Evolutionary conservation across 345 rosid genomes (phyloP).

Genomic region (Aethionema arabicum): DNA sequence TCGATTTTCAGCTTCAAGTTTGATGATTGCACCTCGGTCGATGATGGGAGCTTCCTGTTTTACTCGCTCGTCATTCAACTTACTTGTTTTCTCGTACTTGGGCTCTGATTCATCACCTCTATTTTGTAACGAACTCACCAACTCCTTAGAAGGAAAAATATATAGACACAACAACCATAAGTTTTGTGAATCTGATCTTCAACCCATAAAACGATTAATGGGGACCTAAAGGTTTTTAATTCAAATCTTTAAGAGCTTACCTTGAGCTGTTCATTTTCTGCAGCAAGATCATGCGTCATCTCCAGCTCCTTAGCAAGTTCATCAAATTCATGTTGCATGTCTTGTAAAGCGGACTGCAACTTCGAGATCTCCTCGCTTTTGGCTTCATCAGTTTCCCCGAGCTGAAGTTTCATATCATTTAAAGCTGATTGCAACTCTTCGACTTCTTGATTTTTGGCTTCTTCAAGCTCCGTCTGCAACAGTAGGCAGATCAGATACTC

Average conservation of each 20-base stretch:
- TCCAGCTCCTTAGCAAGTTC: constrained; percentile 65
- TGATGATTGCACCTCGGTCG: constrained; percentile 54
- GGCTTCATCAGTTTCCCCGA: constrained; percentile 62
- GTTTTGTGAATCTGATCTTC: not conserved
- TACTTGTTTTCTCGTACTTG: constrained; percentile 62
- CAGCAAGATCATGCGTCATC: constrained; percentile 57
- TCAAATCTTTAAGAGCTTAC: constrained; percentile 39
- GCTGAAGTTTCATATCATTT: constrained; percentile 51
- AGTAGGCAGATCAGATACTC: constrained; percentile 31
- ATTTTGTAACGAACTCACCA: constrained; percentile 69
- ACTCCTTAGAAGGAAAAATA: constrained; percentile 39
- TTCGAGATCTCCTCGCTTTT: constrained; percentile 49
- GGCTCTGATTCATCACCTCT: constrained; percentile 67
- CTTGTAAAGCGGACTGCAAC: constrained; percentile 47
- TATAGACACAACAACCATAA: constrained; percentile 7
- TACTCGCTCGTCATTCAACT: constrained; percentile 42
- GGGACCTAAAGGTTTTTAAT: constrained; percentile 12
- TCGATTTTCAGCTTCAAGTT: constrained; percentile 76
- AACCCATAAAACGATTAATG: constrained; percentile 4
- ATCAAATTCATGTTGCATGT: constrained; percentile 56
- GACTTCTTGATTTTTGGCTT: constrained; percentile 40
- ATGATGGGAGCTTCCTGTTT: constrained; percentile 56
- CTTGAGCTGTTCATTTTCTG: constrained; percentile 88
- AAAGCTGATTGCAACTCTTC: constrained; percentile 41
- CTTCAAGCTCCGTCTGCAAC: constrained; percentile 69